phyloP scores from a whole-genome alignment of 2,329 filamentous ascomycete genomes.

The Colletotrichum sp. region DNA sequence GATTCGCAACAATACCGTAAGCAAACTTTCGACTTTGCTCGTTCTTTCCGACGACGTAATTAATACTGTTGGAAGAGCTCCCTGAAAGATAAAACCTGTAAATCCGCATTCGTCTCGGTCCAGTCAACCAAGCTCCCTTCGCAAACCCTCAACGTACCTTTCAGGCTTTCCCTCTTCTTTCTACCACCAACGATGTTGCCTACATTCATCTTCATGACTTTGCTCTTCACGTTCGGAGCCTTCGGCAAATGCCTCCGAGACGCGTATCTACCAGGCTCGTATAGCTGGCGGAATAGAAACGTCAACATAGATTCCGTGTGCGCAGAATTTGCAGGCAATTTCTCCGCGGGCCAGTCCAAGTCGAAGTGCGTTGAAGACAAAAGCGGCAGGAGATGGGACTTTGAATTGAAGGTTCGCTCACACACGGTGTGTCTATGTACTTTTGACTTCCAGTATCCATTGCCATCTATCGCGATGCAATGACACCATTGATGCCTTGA shows the following conservation, averaged over 20 bases:
- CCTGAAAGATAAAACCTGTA: fast-evolving
- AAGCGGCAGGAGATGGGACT: background rate
- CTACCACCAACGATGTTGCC: background rate
- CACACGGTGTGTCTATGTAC: background rate
- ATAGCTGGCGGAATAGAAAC: background rate
- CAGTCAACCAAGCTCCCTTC: fast-evolving
- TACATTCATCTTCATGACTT: fast-evolving
- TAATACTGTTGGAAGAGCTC: fast-evolving
- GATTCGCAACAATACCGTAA: too few species aligned
- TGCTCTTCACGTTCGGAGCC: fast-evolving
- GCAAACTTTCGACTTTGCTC: too few species aligned
- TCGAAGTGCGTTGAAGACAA: background rate
- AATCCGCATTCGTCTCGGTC: background rate
- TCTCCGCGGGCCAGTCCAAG: background rate
- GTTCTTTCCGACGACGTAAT: fast-evolving
- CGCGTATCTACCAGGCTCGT: background rate
- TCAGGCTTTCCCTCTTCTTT: fast-evolving
- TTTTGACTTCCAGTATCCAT: background rate
- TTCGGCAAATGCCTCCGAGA: fast-evolving
- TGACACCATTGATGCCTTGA: background rate
- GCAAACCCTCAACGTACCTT: fast-evolving
- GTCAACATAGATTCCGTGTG: background rate
- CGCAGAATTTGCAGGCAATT: background rate
- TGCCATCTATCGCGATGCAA: background rate
- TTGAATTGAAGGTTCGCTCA: background rate